These are phyloP conservation scores for Picea sitchensis DNA, from an alignment of 75 land plant genomes.

Conservation along the genomic window DNA sequence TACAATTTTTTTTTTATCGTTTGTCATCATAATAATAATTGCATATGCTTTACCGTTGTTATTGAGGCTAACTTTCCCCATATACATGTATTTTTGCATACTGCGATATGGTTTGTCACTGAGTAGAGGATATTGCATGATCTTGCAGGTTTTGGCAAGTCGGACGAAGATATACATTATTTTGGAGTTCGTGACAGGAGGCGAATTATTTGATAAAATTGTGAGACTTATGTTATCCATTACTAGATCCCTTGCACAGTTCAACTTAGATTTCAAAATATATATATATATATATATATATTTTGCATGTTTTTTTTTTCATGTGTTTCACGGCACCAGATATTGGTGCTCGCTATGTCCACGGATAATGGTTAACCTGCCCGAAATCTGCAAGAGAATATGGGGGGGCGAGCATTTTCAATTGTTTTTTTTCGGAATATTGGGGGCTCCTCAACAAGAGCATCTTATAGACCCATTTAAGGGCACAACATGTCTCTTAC, in stretches of 20 bases:
- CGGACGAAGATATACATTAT: slow-evolving; percentile 55
- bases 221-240: slow-evolving; percentile 22
- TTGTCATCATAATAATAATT: background rate
- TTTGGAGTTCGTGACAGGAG: slow-evolving; percentile 58
- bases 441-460: too few relatives aligned
- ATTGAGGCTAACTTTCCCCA: background rate
- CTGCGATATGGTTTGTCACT: background rate
- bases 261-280: background rate
- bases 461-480: too few relatives aligned
- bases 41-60: background rate
- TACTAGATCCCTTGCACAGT: background rate
- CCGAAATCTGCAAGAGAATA: too few relatives aligned
- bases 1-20: background rate
- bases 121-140: background rate
- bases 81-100: background rate
- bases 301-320: too few relatives aligned
- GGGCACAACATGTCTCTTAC: too few relatives aligned
- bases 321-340: too few relatives aligned
- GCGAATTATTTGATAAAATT: slow-evolving; percentile 64
- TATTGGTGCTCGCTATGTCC: too few relatives aligned
- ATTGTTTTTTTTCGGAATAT: too few relatives aligned
- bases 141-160: slow-evolving; percentile 54
- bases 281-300: background rate
- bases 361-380: too few relatives aligned
- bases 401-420: too few relatives aligned